phyloP scores from a whole-genome alignment of 2,329 filamentous ascomycete genomes.

The Colletotrichum camelliae region DNA sequence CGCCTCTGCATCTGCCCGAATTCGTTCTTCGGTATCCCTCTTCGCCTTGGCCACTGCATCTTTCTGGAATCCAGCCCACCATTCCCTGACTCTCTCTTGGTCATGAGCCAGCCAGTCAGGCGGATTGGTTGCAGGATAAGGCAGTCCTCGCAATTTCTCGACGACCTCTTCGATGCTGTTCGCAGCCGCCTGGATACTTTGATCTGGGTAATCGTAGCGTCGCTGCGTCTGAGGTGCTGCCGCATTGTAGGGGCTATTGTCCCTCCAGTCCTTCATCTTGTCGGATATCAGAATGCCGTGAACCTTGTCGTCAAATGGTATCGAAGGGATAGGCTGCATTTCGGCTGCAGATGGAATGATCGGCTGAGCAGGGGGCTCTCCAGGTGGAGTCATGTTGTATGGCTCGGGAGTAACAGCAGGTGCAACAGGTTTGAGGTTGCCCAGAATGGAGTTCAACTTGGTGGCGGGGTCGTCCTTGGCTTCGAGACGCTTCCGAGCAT shows the following conservation, averaged over 20 bases:
- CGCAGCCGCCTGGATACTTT: conserved; percentile 46
- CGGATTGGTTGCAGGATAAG: conserved; percentile 55
- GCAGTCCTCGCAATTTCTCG: conserved; percentile 46
- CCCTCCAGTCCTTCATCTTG: conserved; percentile 46
- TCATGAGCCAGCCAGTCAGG: conserved; percentile 57
- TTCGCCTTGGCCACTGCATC: conserved; percentile 43
- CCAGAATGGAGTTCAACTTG: conserved; percentile 46
- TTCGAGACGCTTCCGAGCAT: conserved; percentile 49
- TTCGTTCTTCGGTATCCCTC: conserved; percentile 41
- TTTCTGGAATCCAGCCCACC: conserved; percentile 56
- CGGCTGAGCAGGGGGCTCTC: conserved; percentile 12
- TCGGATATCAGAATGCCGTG: conserved; percentile 50
- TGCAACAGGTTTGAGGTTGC: conserved; percentile 21
- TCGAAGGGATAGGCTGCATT: conserved; percentile 34
- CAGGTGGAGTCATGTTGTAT: conserved; percentile 24
- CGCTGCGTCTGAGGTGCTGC: conserved; percentile 27
- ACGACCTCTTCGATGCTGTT: conserved; percentile 48
- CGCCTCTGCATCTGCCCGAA: conserved; percentile 35
- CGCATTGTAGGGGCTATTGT: conserved; percentile 42
- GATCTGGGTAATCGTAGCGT: conserved; percentile 47
- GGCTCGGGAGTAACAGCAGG: conserved; percentile 12
- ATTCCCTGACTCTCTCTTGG: conserved; percentile 53
- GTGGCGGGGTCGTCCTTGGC: conserved; percentile 38
- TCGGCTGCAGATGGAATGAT: conserved; percentile 36
- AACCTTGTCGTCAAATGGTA: conserved; percentile 45